Conservation (phyloP, 768 basidiomycete genomes). For the Tricholoma terreum region DNA sequence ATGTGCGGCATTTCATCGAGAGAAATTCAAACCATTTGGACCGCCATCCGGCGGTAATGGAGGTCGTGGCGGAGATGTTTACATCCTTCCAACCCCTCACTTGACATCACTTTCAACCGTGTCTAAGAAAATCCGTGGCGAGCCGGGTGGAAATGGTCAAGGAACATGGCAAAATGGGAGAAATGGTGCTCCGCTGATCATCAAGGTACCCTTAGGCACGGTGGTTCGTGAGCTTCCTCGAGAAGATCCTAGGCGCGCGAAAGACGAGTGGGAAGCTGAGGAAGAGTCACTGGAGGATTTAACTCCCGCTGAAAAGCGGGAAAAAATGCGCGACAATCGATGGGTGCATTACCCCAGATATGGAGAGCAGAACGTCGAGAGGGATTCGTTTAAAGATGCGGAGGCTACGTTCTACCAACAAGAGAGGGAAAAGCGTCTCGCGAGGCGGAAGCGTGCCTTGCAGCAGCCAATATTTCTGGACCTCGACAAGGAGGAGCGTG, state of each 20-base stretch:
- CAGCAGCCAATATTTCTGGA: conserved; percentile 54
- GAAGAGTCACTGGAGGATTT: conserved; percentile 55
- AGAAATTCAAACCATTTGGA: conserved; percentile 78
- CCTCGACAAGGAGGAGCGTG: conserved; percentile 51
- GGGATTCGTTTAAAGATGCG: conserved; percentile 70
- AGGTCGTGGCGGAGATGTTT: conserved; percentile 84
- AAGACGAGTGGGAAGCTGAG: conserved; percentile 73
- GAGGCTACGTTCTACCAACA: conserved; percentile 57
- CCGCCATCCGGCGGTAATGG: conserved; percentile 95
- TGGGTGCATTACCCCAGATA: conserved; percentile 82
- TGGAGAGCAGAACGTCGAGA: conserved; percentile 56
- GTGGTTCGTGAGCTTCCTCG: conserved; percentile 74
- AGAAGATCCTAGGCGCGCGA: conserved; percentile 60
- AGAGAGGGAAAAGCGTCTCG: conserved; percentile 56
- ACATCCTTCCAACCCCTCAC: conserved; percentile 73
- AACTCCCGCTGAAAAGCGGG: conserved; percentile 42
- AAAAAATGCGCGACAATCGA: conserved; percentile 59
- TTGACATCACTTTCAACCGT: conserved; percentile 78
- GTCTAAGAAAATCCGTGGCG: conserved; percentile 62
- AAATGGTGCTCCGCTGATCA: conserved; percentile 64
- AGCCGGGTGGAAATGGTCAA: conserved; percentile 67
- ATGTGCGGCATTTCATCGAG: conserved; percentile 89
- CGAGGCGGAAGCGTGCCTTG: conserved; percentile 38
- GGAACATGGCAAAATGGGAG: conserved; percentile 89
- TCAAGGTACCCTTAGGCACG: conserved; percentile 88